A percentile compares a stretch with the other conserved stretches of the same genome.
Evolutionary conservation across 257 asterid genomes (phyloP).

Genomic region (Agastache rugosa): DNA sequence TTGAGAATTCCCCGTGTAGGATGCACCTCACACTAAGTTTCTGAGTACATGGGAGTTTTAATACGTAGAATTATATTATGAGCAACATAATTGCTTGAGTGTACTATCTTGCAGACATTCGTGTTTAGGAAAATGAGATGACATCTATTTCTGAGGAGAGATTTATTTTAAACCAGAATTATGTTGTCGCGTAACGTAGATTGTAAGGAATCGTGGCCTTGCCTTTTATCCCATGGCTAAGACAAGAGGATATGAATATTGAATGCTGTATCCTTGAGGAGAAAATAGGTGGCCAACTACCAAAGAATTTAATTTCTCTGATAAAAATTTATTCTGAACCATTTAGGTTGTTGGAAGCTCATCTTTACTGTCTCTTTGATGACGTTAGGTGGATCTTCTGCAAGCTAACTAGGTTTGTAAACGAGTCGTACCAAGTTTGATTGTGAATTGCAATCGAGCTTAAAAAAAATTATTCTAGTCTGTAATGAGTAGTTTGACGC

Average conservation of each 20-base stretch:
- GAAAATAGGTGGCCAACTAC: conserved; percentile 34
- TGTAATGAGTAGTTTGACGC: neutral
- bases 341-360: conserved; percentile 39
- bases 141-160: neutral
- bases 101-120: neutral
- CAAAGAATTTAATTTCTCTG: conserved; percentile 34
- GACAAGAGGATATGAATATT: conserved; percentile 13
- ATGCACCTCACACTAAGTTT: neutral
- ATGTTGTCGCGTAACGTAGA: neutral
- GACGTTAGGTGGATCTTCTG: neutral
- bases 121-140: neutral
- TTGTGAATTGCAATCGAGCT: neutral
- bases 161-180: neutral
- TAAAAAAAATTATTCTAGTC: neutral
- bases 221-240: neutral
- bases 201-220: neutral
- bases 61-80: neutral
- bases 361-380: neutral
- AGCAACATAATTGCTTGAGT: neutral
- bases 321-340: conserved; percentile 28
- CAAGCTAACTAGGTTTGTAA: neutral
- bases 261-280: conserved; percentile 7
- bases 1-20: neutral
- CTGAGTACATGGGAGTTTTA: neutral
- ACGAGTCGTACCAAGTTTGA: neutral